Conservation (phyloP, 2,329 filamentous ascomycete genomes). For the Colletotrichum godetiae region DNA sequence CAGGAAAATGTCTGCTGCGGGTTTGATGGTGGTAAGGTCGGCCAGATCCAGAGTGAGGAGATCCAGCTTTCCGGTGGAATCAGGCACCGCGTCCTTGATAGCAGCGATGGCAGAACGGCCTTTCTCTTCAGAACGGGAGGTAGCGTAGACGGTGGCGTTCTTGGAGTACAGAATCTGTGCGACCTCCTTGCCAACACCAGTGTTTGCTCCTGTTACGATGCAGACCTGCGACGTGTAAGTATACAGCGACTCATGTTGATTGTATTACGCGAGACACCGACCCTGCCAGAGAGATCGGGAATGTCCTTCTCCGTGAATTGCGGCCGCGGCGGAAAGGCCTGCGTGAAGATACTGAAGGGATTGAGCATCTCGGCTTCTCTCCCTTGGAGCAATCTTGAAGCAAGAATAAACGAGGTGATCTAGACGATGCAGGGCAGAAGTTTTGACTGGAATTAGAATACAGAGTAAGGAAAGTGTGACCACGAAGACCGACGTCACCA, state of each 20-base stretch:
- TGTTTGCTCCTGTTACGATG: conserved; percentile 60
- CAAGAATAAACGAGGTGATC: neutral
- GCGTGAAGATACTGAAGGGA: conserved; percentile 33
- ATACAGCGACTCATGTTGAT: neutral
- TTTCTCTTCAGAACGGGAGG: conserved; percentile 59
- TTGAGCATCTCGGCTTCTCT: conserved; percentile 27
- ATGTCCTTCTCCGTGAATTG: conserved; percentile 55
- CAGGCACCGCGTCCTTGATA: conserved; percentile 50
- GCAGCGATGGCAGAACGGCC: conserved; percentile 55
- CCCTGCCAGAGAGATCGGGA: conserved; percentile 52
- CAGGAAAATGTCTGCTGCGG: conserved; percentile 46
- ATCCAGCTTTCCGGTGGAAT: conserved; percentile 52
- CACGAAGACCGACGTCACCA: conserved; percentile 7
- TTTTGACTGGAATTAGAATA: neutral
- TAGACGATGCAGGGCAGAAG: neutral
- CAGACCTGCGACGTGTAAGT: conserved; percentile 49
- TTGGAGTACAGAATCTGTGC: conserved; percentile 63
- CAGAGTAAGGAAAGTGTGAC: neutral
- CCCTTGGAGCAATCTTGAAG: neutral
- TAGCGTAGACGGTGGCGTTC: conserved; percentile 67
- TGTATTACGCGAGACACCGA: conserved; percentile 17
- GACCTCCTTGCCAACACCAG: conserved; percentile 63
- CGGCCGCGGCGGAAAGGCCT: conserved; percentile 49
- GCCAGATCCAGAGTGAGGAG: conserved; percentile 59
- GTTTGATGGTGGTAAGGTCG: conserved; percentile 49